Conservation (phyloP, 83 land plant genomes). For the Picea abies region DNA sequence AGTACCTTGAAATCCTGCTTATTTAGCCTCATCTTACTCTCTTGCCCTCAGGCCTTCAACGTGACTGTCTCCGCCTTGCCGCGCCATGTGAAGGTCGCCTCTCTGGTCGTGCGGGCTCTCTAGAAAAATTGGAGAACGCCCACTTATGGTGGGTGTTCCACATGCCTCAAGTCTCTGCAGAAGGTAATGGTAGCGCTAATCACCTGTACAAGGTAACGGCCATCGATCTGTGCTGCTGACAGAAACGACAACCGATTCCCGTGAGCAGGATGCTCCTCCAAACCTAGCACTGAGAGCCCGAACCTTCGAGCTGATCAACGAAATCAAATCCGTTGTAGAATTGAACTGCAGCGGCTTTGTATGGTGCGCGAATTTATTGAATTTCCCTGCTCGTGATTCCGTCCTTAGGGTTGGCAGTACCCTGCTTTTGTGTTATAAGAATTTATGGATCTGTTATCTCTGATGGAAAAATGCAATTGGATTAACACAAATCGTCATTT, state of each 20-base stretch:
- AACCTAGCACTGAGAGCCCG: conserved; percentile 45
- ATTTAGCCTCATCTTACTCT: conserved; percentile 46
- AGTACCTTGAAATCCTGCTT: conserved; percentile 51
- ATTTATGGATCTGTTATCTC: no score
- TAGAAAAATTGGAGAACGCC: not conserved
- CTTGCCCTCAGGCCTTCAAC: conserved; percentile 57
- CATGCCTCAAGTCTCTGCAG: conserved; percentile 62
- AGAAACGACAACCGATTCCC: no score
- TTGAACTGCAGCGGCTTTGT: conserved; percentile 5
- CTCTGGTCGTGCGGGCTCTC: not conserved
- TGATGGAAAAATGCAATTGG: no score
- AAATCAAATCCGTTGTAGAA: conserved; percentile 45
- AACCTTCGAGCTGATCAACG: conserved; percentile 45
- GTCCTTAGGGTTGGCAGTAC: not conserved
- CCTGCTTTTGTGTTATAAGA: no score
- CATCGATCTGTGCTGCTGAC: no score
- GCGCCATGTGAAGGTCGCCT: not conserved
- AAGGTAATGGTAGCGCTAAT: conserved; percentile 29
- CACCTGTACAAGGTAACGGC: no score
- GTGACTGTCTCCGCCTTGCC: not conserved
- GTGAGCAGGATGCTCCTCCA: conserved; percentile 37
- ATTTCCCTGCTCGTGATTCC: conserved; percentile 8
- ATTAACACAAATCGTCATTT: no score
- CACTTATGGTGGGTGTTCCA: conserved; percentile 19
- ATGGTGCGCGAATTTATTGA: not conserved